Evolutionary conservation across 1,284 basidiomycete species (phyloP).

Genomic region (Marasmius tenuissimus): DNA sequence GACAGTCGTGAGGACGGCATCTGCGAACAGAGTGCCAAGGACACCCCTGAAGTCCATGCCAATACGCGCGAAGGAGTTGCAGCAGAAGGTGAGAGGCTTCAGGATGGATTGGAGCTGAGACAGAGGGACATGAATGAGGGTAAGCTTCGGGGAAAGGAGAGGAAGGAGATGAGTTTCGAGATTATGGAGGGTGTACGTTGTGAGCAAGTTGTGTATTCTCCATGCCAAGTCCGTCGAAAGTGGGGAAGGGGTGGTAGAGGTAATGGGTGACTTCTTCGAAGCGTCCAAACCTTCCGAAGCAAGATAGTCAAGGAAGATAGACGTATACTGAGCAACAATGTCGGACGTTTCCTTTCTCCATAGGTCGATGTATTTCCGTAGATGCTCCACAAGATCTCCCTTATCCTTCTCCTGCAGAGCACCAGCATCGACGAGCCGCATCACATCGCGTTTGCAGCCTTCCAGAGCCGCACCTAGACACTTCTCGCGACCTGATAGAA

Average conservation of each 20-base stretch:
- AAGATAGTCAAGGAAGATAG: slow-evolving; percentile 81
- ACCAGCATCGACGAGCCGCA: slow-evolving; percentile 17
- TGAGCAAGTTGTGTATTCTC: slow-evolving; percentile 49
- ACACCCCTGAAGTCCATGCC: slow-evolving; percentile 80
- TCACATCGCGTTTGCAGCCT: slow-evolving; percentile 34
- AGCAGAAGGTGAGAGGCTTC: slow-evolving; percentile 91
- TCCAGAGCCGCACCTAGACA: slow-evolving; percentile 40
- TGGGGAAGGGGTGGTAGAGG: slow-evolving; percentile 15
- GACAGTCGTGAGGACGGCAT: slow-evolving; percentile 50
- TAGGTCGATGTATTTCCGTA: slow-evolving; percentile 86
- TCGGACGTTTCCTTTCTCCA: slow-evolving; percentile 94
- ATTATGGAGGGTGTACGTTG: slow-evolving; percentile 51
- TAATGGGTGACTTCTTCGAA: slow-evolving; percentile 9
- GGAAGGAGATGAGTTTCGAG: slow-evolving; percentile 58
- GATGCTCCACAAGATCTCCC: slow-evolving; percentile 73
- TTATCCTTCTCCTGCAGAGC: slow-evolving; percentile 51
- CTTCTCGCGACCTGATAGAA: slow-evolving; percentile 41
- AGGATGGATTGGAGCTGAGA: slow-evolving; percentile 76
- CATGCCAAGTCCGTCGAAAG: slow-evolving; percentile 17
- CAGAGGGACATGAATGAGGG: slow-evolving; percentile 44
- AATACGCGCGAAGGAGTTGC: slow-evolving; percentile 89
- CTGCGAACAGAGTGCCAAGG: slow-evolving; percentile 64
- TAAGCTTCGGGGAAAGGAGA: slow-evolving; percentile 56
- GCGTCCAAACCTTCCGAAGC: slow-evolving; percentile 19
- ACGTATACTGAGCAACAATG: slow-evolving; percentile 84